These are phyloP conservation scores for Sporothrix brunneoviolacea DNA, from an alignment of 2,329 filamentous ascomycete genomes.

Conservation along the genomic window DNA sequence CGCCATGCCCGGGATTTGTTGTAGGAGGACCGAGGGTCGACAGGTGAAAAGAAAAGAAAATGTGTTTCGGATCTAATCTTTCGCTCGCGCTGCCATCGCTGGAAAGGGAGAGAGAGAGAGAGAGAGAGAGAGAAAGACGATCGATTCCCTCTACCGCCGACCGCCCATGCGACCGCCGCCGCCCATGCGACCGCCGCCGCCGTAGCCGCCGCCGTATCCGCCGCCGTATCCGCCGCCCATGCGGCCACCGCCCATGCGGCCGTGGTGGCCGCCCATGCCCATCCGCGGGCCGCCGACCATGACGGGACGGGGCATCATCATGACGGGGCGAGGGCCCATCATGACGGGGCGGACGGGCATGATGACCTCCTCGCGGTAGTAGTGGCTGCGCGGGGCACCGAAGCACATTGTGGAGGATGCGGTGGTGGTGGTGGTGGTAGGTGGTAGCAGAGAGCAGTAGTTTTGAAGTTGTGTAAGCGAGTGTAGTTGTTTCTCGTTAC, in stretches of 20 bases:
- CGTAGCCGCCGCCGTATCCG: not conserved
- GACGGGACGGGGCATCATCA: conserved; percentile 2
- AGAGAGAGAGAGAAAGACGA: no score
- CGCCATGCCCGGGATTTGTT: no score
- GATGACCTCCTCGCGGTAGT: not conserved
- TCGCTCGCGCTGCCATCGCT: no score
- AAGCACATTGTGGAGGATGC: conserved; percentile 5
- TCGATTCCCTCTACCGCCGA: not conserved
- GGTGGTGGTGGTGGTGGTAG: no score
- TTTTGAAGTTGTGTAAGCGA: not conserved
- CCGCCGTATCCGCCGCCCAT: not conserved
- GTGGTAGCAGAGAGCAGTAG: not conserved
- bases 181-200: not conserved
- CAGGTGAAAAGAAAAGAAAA: no score
- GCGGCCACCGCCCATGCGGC: not conserved
- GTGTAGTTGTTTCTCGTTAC: no score
- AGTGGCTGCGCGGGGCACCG: not conserved
- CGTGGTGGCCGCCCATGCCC: not conserved
- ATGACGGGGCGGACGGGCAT: conserved; percentile 1
- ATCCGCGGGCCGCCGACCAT: not conserved
- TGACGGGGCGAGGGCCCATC: conserved; percentile 3
- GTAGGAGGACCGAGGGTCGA: no score
- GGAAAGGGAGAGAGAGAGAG: not conserved
- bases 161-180: conserved; percentile 1
- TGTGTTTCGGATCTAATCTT: no score